These are phyloP conservation scores for Jimgerdemannia lactiflua DNA, from an alignment of 192 early-diverging fungal genomes.

Conservation along the genomic window DNA sequence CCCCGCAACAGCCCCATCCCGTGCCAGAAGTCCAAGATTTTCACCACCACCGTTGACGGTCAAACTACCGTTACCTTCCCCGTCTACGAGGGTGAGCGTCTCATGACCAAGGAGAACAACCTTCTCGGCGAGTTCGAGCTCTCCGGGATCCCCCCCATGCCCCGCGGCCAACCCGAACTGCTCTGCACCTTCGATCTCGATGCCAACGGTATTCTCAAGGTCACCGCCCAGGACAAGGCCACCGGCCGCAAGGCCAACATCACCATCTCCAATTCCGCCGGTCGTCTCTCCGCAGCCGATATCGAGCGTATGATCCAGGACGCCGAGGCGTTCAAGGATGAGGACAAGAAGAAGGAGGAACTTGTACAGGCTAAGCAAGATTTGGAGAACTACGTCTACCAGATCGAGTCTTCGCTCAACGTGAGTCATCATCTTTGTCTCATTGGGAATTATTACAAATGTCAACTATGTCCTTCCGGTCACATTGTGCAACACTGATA, in stretches of 20 bases:
- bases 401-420: constrained; percentile 40
- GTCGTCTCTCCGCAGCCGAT: constrained; percentile 85
- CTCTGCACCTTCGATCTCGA: constrained; percentile 83
- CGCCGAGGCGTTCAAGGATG: constrained; percentile 84
- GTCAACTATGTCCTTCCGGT: too few relatives aligned
- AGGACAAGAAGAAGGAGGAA: constrained; percentile 71
- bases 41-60: constrained; percentile 81
- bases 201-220: constrained; percentile 88
- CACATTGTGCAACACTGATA: too few relatives aligned
- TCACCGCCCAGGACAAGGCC: constrained; percentile 88
- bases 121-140: constrained; percentile 83
- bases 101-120: constrained; percentile 92
- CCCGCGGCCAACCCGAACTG: constrained; percentile 76
- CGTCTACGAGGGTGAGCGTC: constrained; percentile 85
- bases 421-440: not conserved
- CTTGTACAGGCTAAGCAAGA: constrained; percentile 80
- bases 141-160: constrained; percentile 74
- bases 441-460: not conserved
- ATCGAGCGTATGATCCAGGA: constrained; percentile 93
- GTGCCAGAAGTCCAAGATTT: constrained; percentile 75
- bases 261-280: constrained; percentile 94
- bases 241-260: constrained; percentile 89
- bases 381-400: constrained; percentile 74
- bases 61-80: constrained; percentile 85
- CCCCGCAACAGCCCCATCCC: constrained; percentile 85